Evolutionary conservation across 225 moss, liverwort and hornwort genomes (phyloP).

Genomic region (Marchantia paleacea): DNA sequence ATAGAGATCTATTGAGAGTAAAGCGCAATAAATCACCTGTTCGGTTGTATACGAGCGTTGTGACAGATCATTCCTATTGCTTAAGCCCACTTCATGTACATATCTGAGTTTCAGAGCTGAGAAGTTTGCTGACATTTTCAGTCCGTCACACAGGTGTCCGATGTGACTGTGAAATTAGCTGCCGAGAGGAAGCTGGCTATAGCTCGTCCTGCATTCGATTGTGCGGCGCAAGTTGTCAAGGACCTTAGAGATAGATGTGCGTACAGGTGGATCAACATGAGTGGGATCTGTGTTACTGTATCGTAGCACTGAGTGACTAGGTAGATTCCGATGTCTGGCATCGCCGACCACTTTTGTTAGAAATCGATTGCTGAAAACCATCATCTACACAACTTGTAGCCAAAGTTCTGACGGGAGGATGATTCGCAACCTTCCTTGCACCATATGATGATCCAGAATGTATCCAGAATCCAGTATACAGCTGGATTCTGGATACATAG

Average conservation of each 20-base stretch:
- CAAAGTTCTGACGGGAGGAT: no score
- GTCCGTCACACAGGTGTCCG: conserved; percentile 43
- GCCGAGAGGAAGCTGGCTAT: conserved; percentile 67
- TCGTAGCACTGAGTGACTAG: conserved; percentile 7
- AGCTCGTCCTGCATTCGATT: conserved; percentile 55
- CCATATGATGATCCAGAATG: no score
- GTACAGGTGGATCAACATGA: conserved; percentile 74
- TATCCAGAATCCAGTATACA: no score
- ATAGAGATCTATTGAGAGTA: no score
- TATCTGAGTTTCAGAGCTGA: not conserved
- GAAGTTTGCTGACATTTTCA: conserved; percentile 2
- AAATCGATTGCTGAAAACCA: no score
- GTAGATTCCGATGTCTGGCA: not conserved
- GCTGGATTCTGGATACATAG: no score
- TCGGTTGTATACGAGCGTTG: not conserved
- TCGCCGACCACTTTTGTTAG: not conserved
- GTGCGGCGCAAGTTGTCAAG: conserved; percentile 67
- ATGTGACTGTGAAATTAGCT: conserved; percentile 53
- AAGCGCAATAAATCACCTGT: not conserved
- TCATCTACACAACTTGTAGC: no score
- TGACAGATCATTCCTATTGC: not conserved
- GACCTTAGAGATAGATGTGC: conserved; percentile 63
- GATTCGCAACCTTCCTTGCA: no score
- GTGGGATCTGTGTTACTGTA: conserved; percentile 57
- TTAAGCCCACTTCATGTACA: not conserved